Percentiles rank a stretch among this genome's conserved stretches.
Conservation (phyloP, 306 rosid genomes). For the Cucumis hystrix region DNA sequence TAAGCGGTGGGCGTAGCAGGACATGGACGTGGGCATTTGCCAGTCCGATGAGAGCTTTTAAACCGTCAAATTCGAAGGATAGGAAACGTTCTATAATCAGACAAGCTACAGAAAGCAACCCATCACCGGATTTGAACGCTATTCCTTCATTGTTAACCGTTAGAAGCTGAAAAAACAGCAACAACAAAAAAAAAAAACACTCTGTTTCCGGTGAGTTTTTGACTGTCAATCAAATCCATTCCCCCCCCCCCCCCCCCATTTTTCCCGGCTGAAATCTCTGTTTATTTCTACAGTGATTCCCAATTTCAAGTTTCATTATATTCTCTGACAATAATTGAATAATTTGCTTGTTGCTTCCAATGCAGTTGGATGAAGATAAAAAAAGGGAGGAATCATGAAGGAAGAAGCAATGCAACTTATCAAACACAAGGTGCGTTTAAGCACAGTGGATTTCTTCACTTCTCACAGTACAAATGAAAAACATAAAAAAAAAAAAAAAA, state of each 20-base stretch:
- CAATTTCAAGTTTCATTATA: too few species aligned
- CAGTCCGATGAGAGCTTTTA: slow-evolving; percentile 86
- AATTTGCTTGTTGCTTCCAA: background rate
- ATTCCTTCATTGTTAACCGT: slow-evolving; percentile 9
- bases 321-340: background rate
- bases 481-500: background rate
- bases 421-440: background rate
- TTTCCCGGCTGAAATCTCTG: background rate
- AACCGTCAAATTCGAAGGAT: slow-evolving; percentile 31
- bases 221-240: background rate
- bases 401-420: background rate
- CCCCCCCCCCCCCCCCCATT: background rate
- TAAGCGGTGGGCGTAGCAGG: background rate
- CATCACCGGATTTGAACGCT: background rate
- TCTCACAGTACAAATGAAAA: background rate
- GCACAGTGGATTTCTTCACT: background rate
- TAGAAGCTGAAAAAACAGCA: background rate
- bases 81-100: slow-evolving; percentile 23
- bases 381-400: background rate
- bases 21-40: slow-evolving; percentile 92
- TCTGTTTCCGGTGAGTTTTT: background rate
- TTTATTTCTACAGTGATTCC: background rate
- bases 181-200: background rate
- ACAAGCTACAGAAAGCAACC: slow-evolving; percentile 5
- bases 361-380: background rate